Conservation (phyloP, 2,329 filamentous ascomycete genomes). For the Fusarium buharicum region DNA sequence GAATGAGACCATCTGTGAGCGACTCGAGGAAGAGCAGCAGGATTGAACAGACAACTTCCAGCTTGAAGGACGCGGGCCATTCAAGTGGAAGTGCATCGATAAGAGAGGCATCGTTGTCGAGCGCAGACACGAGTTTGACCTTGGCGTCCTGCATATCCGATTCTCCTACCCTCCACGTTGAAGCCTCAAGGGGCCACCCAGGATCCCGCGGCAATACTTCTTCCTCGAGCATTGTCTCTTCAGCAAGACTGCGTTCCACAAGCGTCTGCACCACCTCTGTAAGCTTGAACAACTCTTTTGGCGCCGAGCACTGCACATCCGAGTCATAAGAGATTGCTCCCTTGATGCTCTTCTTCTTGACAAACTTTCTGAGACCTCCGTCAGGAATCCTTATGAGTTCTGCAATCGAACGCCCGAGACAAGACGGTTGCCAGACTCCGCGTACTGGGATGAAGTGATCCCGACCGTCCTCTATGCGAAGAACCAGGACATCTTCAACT, state of each 20-base stretch:
- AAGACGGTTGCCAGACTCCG: conserved; percentile 82
- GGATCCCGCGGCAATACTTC: conserved; percentile 62
- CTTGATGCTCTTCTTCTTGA: conserved; percentile 51
- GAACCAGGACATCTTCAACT: conserved; percentile 87
- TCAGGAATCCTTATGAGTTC: conserved; percentile 87
- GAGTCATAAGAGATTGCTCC: conserved; percentile 65
- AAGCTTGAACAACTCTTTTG: conserved; percentile 87
- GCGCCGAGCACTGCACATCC: conserved; percentile 79
- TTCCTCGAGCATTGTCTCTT: conserved; percentile 70
- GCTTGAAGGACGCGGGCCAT: conserved; percentile 70
- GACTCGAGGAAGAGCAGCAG: conserved; percentile 79
- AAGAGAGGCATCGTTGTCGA: conserved; percentile 77
- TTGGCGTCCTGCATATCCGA: conserved; percentile 46
- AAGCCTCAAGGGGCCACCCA: conserved; percentile 69
- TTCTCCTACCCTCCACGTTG: conserved; percentile 47
- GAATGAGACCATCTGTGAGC: conserved; percentile 82
- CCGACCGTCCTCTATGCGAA: conserved; percentile 83
- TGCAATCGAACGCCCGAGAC: conserved; percentile 85
- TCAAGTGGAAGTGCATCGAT: conserved; percentile 70
- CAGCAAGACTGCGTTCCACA: conserved; percentile 66
- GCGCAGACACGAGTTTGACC: conserved; percentile 66
- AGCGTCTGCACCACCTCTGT: conserved; percentile 78
- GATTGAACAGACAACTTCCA: conserved; percentile 78
- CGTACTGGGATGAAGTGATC: conserved; percentile 91
- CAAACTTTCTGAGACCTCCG: conserved; percentile 74